Percentiles rank a stretch among this genome's conserved stretches.
phyloP scores from a whole-genome alignment of 2,329 filamentous ascomycete species.

The Cladophialophora carrionii region DNA sequence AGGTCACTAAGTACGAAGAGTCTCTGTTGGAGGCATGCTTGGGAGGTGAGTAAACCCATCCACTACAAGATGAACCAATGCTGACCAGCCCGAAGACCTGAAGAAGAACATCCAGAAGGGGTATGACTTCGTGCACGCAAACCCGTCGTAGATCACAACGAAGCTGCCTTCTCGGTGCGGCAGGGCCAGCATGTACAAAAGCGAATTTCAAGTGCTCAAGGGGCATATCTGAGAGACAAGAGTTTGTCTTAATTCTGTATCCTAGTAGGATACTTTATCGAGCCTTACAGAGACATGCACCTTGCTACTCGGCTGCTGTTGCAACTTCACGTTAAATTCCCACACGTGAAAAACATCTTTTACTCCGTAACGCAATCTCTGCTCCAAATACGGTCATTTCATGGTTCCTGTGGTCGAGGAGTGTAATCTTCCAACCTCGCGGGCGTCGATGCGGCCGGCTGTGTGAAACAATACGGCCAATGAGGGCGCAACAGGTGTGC shows the following conservation, averaged over 20 bases:
- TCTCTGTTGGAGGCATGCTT: constrained; percentile 85
- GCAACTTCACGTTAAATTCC: not conserved
- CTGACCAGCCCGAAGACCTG: constrained; percentile 41
- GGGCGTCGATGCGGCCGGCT: not conserved
- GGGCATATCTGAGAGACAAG: not conserved
- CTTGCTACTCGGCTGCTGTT: not conserved
- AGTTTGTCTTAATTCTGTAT: constrained; percentile 7
- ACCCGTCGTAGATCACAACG: constrained; percentile 47
- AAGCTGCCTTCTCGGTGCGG: constrained; percentile 4
- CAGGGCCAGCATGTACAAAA: constrained; percentile 29
- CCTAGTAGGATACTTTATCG: constrained; percentile 17
- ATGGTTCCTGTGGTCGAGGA: not conserved
- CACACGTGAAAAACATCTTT: not conserved
- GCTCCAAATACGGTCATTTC: not conserved
- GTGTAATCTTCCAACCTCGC: not conserved
- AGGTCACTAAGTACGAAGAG: constrained; percentile 83
- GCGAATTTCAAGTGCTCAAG: constrained; percentile 4
- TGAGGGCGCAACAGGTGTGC: constrained; percentile 6
- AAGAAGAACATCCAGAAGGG: constrained; percentile 91
- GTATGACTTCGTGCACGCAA: constrained; percentile 66
- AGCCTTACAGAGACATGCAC: constrained; percentile 10
- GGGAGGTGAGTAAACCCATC: constrained; percentile 49
- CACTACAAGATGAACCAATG: constrained; percentile 10
- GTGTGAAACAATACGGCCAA: constrained; percentile 4
- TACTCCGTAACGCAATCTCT: not conserved